phyloP scores from a whole-genome alignment of 2,329 filamentous ascomycete species.

The Venturia nashicola region DNA sequence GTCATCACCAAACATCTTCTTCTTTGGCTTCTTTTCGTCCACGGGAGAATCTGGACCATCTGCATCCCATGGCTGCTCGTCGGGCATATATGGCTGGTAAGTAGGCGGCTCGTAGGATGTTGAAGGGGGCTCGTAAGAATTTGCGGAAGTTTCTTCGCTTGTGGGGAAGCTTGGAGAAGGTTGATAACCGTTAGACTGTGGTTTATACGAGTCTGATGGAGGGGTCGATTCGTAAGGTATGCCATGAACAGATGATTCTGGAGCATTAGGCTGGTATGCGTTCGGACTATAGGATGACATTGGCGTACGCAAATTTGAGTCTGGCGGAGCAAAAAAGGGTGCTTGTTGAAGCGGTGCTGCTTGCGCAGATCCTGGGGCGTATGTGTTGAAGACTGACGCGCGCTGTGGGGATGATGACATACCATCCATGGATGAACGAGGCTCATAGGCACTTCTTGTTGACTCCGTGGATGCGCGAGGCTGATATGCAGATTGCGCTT shows the following conservation, averaged over 20 bases:
- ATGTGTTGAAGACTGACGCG: background rate
- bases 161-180: background rate
- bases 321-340: background rate
- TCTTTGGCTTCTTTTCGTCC: constrained; percentile 26
- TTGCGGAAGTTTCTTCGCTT: background rate
- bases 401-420: constrained; percentile 14
- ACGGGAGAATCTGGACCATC: constrained; percentile 34
- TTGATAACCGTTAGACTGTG: background rate
- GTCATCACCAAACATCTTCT: constrained; percentile 66
- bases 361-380: background rate
- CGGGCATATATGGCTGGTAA: constrained; percentile 37
- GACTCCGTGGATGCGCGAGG: constrained; percentile 26
- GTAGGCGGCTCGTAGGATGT: constrained; percentile 44
- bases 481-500: constrained; percentile 11
- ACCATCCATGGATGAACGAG: constrained; percentile 3
- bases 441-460: constrained; percentile 15
- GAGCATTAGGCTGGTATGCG: background rate
- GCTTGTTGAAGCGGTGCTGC: background rate
- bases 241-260: background rate
- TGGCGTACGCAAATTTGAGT: background rate
- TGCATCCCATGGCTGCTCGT: constrained; percentile 33
- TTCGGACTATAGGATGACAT: background rate
- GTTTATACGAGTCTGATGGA: background rate
- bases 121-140: background rate
- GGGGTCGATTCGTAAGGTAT: background rate